A percentile compares a stretch with the other conserved stretches of the same genome.
These are phyloP conservation scores for Kodamaea ohmeri DNA, from an alignment of 1,139 yeast species.

Conservation along the genomic window DNA sequence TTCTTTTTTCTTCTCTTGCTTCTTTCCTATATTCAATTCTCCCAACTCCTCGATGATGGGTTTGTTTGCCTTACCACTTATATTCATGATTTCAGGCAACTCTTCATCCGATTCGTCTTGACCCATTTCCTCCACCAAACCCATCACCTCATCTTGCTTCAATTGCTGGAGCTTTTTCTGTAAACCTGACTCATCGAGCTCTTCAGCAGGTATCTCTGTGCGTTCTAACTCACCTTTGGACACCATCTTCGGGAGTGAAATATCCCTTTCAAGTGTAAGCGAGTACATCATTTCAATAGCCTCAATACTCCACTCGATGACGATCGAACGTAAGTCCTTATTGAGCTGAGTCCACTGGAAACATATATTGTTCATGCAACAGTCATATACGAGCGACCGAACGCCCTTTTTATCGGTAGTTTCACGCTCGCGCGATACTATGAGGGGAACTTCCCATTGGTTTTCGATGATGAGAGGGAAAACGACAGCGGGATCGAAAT, in stretches of 20 bases:
- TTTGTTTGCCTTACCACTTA: slow-evolving; percentile 16
- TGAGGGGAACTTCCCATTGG: slow-evolving; percentile 83
- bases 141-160: slow-evolving; percentile 39
- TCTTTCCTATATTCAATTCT: slow-evolving; percentile 12
- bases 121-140: slow-evolving; percentile 38
- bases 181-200: slow-evolving; percentile 33
- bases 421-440: slow-evolving; percentile 55
- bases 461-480: slow-evolving; percentile 67
- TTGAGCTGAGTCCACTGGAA: slow-evolving; percentile 63
- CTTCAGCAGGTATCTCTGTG: slow-evolving; percentile 34
- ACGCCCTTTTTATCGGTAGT: slow-evolving; percentile 70
- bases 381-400: slow-evolving; percentile 66
- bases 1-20: not conserved
- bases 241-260: slow-evolving; percentile 58
- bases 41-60: slow-evolving; percentile 44
- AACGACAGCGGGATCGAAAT: slow-evolving; percentile 55
- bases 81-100: slow-evolving; percentile 22
- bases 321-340: slow-evolving; percentile 43
- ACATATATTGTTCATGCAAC: slow-evolving; percentile 63
- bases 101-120: slow-evolving; percentile 15
- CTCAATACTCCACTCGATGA: slow-evolving; percentile 65
- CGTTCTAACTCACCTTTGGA: slow-evolving; percentile 52
- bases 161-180: slow-evolving; percentile 33
- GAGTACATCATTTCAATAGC: slow-evolving; percentile 55
- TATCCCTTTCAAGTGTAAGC: slow-evolving; percentile 40